Base-by-base conservation (phyloP, 495 filamentous ascomycete genomes). In the Bacidia gigantensis region DNA sequence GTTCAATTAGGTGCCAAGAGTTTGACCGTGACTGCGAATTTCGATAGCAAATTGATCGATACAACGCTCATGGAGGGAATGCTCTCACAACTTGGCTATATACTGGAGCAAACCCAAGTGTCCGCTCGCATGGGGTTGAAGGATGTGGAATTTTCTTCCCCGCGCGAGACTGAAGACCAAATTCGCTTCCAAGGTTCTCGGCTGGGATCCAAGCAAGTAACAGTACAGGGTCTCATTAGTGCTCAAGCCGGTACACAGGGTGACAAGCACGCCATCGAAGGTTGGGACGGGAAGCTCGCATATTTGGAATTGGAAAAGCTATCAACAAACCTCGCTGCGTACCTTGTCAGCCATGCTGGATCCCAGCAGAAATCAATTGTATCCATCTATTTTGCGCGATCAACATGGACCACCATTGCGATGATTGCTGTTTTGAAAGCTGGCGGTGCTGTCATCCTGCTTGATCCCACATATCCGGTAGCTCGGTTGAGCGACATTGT, bases 271-370 rank as follows among this genome's bases (percentile, higher is more conserved):
- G 73, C 72, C 1, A 57, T 76, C 2, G 68, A 65, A 46, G 66
- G 71, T 2, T 75, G 72, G 69, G 75, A 79, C 55, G 71, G 65
- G 14, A 60, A 67, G 25, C 63, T 78, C 14, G 74, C 69, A 0
- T 75, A 77, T 51, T 50, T 48, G 0, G 60, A 77, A 47, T 59
- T 79, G 20, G 65, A 75, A 24, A 48, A 53, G 9, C 50, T 66
- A 2, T 63, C 74, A 14, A 62, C 46, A 11, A 58, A 59, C 5
- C 56, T 76, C 2, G 66, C 71, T 1, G 54, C 59, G 2, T 51
- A 68, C 23, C 60, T 75, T 2, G 61, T 62, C 10, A 39, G 60
- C 20, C 10, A 10, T 18, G 53, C 74, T 3, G 77, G 76, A 18
- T 63, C 79, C 14, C 61, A 54, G 11, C 64, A 65, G 0, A 71